These are phyloP conservation scores for Chenopodium suecicum DNA, from an alignment of 148 eudicot genomes.

Conservation along the genomic window DNA sequence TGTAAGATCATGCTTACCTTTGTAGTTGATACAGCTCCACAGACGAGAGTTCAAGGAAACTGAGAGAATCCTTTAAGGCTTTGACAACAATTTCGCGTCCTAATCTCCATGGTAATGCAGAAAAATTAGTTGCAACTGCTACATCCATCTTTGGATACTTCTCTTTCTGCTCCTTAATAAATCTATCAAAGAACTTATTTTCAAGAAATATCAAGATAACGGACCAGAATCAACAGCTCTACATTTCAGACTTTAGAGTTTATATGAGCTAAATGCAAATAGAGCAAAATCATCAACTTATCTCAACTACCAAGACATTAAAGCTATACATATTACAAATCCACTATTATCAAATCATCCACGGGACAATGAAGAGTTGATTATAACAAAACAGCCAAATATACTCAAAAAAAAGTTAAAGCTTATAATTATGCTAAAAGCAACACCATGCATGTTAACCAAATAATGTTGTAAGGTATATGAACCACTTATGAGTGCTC, in stretches of 20 bases:
- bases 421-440: no score
- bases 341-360: no score
- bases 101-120: slow-evolving; percentile 98
- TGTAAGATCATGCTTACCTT: slow-evolving; percentile 50
- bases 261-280: not conserved
- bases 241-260: not conserved
- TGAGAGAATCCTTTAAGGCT: slow-evolving; percentile 82
- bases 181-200: not conserved
- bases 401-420: no score
- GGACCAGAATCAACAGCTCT: not conserved
- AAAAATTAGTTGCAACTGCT: slow-evolving; percentile 85
- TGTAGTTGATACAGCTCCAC: slow-evolving; percentile 99
- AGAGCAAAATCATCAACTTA: not conserved
- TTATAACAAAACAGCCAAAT: no score
- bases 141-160: slow-evolving; percentile 67
- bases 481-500: no score
- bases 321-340: no score
- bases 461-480: no score
- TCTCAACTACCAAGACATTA: no score
- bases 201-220: not conserved
- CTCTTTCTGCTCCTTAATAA: slow-evolving; percentile 35
- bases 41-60: slow-evolving; percentile 68
- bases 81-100: slow-evolving; percentile 80
- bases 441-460: no score
- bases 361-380: no score